Base-by-base conservation (phyloP, 1,284 basidiomycete genomes). In the Leccinum subspadiceum region DNA sequence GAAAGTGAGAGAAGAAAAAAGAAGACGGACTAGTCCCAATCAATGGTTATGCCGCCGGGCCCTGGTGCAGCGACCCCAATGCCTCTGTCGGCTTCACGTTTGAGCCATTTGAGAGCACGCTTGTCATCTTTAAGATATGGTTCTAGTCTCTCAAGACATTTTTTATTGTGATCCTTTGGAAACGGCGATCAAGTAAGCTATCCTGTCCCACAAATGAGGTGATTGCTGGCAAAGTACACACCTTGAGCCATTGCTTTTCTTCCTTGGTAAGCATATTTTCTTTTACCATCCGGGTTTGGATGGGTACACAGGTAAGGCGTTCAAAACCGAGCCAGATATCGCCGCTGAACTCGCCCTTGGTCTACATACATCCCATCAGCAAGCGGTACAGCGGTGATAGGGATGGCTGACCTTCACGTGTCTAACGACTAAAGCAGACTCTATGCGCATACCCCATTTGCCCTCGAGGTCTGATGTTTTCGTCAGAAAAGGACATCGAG, bases 161-260 rank as follows among this genome's bases (percentile, higher is more conserved):
- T 82, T 70, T 85, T 85, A 74, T 99, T 97, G 74, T 99, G 96
- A 33, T 87, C 86, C 87, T 90, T 61, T 12, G 57, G 7, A 54
- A 37, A 53, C 39, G 61, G 58, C 44, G 17, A 53, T 51, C 22
- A 24, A 54, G 55, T 56, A 52, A 62, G 56, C 62, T 3, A 15
- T 6, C 22, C 53, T 9, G 49, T 12, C 49, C 22, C 29, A 56
- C 46, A 49, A 37, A 12, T 52, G 26, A 29, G 46, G 37, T 62
- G 15, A 46, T 60, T 39, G 52, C 60, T 68, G 76, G 50, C 46
- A 3, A 58, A 46, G 44, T 20, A 46, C 4, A 35, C 60, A 87
- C 89, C 81, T 94, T 96, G 58, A 99, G 71, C 96, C 96, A 98
- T 60, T 84, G 76, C 68, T 89, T 89, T 79, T 99, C 95, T 60